Evolutionary conservation across 2,329 filamentous ascomycete genomes (phyloP).

Genomic region (Stachybotrys echinatus): DNA sequence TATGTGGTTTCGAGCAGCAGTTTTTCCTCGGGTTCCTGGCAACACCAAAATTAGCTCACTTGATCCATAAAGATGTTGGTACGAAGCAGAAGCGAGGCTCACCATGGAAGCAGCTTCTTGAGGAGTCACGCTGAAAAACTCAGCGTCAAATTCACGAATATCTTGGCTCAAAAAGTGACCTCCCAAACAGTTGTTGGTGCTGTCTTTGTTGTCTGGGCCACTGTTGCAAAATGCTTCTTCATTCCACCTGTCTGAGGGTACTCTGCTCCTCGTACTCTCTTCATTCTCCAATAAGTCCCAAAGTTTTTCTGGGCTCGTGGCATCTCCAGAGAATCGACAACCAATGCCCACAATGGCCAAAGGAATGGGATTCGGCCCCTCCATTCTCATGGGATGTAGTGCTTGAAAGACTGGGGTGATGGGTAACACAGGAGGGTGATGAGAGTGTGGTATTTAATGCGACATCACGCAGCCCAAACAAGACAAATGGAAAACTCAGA

Average conservation of each 20-base stretch:
- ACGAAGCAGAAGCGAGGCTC: background rate
- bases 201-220: conserved; percentile 25
- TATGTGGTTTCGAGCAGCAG: conserved; percentile 45
- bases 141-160: conserved; percentile 38
- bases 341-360: conserved; percentile 5
- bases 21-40: conserved; percentile 41
- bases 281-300: conserved; percentile 3
- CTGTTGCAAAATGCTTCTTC: conserved; percentile 28
- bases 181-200: conserved; percentile 21
- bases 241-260: conserved; percentile 5
- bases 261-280: conserved; percentile 1
- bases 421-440: too few relatives aligned
- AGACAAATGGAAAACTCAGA: too few relatives aligned
- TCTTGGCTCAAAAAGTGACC: conserved; percentile 36
- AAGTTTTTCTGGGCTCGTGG: conserved; percentile 3
- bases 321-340: conserved; percentile 4
- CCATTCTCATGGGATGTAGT: background rate
- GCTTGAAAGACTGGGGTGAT: too few relatives aligned
- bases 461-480: too few relatives aligned
- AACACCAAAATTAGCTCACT: background rate
- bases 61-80: background rate
- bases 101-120: conserved; percentile 28
- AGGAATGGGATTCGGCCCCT: background rate
- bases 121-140: conserved; percentile 41
- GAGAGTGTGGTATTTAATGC: too few relatives aligned